Percentiles rank a stretch among this genome's conserved stretches.
phyloP scores from a whole-genome alignment of 2,329 filamentous ascomycete species.

The Scedosporium aurantiacum region DNA sequence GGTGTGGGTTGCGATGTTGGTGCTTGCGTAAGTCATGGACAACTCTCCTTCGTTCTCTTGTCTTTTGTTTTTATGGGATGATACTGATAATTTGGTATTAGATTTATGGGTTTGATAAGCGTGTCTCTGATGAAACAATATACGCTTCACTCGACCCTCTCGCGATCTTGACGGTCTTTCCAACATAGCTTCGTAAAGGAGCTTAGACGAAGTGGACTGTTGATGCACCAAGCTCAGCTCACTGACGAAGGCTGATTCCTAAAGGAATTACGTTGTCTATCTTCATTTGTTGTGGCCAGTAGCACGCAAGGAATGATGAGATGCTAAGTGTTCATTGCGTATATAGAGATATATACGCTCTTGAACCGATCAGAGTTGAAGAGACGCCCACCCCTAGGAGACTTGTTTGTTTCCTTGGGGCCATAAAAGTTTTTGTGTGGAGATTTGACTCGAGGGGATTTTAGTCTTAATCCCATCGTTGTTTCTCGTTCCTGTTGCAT shows the following conservation, averaged over 20 bases:
- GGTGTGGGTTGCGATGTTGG: slow-evolving; percentile 63
- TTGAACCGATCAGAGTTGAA: background rate
- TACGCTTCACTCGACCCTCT: background rate
- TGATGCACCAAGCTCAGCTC: background rate
- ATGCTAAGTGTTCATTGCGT: background rate
- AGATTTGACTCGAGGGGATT: too few relatives aligned
- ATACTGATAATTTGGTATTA: background rate
- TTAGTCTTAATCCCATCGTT: too few relatives aligned
- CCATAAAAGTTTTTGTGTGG: too few relatives aligned
- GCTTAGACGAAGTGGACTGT: too few relatives aligned
- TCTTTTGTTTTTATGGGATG: background rate
- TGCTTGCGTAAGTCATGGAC: slow-evolving; percentile 31
- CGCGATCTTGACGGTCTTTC: background rate
- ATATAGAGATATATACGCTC: background rate
- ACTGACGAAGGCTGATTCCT: background rate
- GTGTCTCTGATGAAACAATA: background rate
- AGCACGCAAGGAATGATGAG: background rate
- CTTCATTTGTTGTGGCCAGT: background rate
- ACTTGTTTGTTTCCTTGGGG: too few relatives aligned
- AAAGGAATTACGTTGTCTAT: background rate
- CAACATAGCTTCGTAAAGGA: background rate
- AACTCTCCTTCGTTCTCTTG: background rate
- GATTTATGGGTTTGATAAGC: background rate
- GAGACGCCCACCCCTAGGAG: too few relatives aligned
- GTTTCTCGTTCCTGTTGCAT: too few relatives aligned